phyloP scores from a whole-genome alignment of 2,329 filamentous ascomycete genomes.

The Hypoxylon sp. region DNA sequence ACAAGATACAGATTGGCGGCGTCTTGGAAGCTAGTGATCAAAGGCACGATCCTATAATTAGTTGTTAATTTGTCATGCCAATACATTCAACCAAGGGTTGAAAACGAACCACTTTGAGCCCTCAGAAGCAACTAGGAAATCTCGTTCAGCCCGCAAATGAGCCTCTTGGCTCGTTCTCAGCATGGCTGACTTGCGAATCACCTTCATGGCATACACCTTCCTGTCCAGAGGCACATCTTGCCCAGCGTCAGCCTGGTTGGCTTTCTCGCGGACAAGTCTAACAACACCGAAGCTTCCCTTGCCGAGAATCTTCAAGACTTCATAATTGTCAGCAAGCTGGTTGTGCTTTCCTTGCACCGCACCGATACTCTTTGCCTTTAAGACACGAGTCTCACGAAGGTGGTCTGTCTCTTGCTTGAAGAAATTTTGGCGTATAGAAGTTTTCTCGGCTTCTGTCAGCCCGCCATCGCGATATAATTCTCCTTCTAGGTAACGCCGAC shows the following conservation, averaged over 20 bases:
- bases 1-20: slow-evolving; percentile 87
- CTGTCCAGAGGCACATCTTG: slow-evolving; percentile 53
- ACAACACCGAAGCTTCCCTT: slow-evolving; percentile 97
- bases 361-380: slow-evolving; percentile 74
- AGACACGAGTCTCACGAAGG: slow-evolving; percentile 78
- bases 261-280: slow-evolving; percentile 81
- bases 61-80: slow-evolving; percentile 26
- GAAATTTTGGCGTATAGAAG: slow-evolving; percentile 71
- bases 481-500: slow-evolving; percentile 74
- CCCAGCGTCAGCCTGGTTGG: slow-evolving; percentile 50
- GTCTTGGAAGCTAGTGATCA: slow-evolving; percentile 93
- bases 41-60: slow-evolving; percentile 79
- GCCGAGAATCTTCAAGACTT: slow-evolving; percentile 85
- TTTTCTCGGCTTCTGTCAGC: slow-evolving; percentile 69
- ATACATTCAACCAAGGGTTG: background rate
- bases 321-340: slow-evolving; percentile 76
- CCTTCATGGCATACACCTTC: slow-evolving; percentile 94
- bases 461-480: slow-evolving; percentile 70
- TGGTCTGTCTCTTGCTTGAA: slow-evolving; percentile 78
- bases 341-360: slow-evolving; percentile 60
- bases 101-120: slow-evolving; percentile 80
- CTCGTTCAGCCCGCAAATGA: slow-evolving; percentile 89
- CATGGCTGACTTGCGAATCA: slow-evolving; percentile 95
- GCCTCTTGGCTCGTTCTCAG: slow-evolving; percentile 91
- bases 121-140: slow-evolving; percentile 90